A percentile compares a stretch with the other conserved stretches of the same genome.
Evolutionary conservation across 352 stramenopile species (phyloP).

Genomic region (Globisporangium mamillatum): DNA sequence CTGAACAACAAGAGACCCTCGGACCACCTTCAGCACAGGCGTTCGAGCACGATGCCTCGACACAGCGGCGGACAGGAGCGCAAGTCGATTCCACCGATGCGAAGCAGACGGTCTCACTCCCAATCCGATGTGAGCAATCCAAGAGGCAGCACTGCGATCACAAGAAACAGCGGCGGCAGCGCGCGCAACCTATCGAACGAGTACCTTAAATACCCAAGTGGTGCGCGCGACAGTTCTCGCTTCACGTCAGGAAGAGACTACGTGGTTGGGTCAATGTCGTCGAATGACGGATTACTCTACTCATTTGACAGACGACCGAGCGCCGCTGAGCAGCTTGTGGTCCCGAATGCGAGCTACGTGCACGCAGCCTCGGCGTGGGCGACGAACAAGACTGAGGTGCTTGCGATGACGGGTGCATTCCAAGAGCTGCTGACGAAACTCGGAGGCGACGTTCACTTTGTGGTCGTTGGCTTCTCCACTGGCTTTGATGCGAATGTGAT

Average conservation of each 20-base stretch:
- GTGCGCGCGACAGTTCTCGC: constrained; percentile 10
- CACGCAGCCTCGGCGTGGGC: constrained; percentile 69
- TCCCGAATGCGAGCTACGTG: constrained; percentile 61
- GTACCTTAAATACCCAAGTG: constrained; percentile 9
- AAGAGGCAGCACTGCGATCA: constrained; percentile 11
- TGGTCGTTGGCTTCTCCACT: constrained; percentile 84
- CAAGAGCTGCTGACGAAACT: constrained; percentile 81
- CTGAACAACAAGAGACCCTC: constrained; percentile 12
- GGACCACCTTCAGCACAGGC: constrained; percentile 9
- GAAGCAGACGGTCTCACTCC: constrained; percentile 30
- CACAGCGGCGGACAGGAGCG: constrained; percentile 13
- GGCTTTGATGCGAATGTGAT: constrained; percentile 77
- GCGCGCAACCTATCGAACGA: constrained; percentile 16
- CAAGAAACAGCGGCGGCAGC: constrained; percentile 12
- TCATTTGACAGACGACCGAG: constrained; percentile 40
- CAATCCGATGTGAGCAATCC: constrained; percentile 51
- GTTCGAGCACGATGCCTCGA: constrained; percentile 9
- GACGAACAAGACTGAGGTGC: constrained; percentile 67
- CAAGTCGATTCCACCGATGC: constrained; percentile 11
- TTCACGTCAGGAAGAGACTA: constrained; percentile 11
- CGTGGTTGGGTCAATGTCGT: constrained; percentile 21
- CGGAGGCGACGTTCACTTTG: constrained; percentile 72
- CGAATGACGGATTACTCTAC: constrained; percentile 32
- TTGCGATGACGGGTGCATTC: constrained; percentile 75
- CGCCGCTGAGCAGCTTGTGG: constrained; percentile 48